Evolutionary conservation across 768 basidiomycete genomes (phyloP).

Genomic region (Amanita phalloides): DNA sequence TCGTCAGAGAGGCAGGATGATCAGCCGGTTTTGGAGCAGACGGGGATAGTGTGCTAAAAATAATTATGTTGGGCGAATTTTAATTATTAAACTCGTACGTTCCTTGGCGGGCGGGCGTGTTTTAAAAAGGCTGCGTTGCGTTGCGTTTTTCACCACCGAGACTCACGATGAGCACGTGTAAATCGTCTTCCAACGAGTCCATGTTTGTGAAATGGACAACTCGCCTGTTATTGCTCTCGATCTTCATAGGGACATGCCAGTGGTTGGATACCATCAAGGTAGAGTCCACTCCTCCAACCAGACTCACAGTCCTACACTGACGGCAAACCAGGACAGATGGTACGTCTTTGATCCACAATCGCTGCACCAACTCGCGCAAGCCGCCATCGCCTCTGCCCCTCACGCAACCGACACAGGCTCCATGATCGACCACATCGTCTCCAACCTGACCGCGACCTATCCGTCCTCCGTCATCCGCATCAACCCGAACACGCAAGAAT

Average conservation of each 20-base stretch:
- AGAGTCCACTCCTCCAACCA: slow-evolving; percentile 4
- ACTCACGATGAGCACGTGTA: slow-evolving; percentile 2
- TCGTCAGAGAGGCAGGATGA: slow-evolving; percentile 1
- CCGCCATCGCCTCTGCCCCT: slow-evolving; percentile 57
- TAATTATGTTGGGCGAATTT: background rate
- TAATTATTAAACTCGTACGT: slow-evolving; percentile 1
- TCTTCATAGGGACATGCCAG: slow-evolving; percentile 28
- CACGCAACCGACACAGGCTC: slow-evolving; percentile 43
- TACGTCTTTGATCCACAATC: slow-evolving; percentile 72
- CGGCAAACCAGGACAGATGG: slow-evolving; percentile 54
- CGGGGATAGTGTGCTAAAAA: background rate
- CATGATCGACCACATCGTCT: slow-evolving; percentile 75
- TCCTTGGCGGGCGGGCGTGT: no score
- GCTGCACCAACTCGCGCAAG: slow-evolving; percentile 64
- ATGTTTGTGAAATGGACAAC: slow-evolving; percentile 23
- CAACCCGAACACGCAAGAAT: slow-evolving; percentile 58
- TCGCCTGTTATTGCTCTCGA: slow-evolving; percentile 20
- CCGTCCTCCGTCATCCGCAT: slow-evolving; percentile 44
- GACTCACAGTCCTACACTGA: no score
- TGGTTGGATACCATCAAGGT: slow-evolving; percentile 62
- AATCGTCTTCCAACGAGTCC: background rate
- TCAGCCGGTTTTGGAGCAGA: background rate
- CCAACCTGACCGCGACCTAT: slow-evolving; percentile 69
- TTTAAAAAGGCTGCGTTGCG: background rate
- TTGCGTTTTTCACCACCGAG: background rate